Evolutionary conservation across 805 yeast genomes (phyloP), one percentile per base, ranked within the genome.

Genomic region (Kuraishia ogatae): DNA sequence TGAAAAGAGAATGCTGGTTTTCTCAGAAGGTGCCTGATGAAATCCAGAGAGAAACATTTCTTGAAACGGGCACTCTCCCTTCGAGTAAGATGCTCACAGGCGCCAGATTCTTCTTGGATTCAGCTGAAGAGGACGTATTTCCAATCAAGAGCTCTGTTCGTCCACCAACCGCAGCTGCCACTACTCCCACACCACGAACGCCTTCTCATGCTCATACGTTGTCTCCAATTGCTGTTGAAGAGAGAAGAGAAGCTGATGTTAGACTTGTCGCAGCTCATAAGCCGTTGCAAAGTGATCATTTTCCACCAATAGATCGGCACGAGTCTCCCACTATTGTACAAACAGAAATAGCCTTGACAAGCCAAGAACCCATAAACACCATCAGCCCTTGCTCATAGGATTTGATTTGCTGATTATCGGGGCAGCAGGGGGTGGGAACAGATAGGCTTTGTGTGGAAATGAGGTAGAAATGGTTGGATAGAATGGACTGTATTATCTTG

Each of bases 281-380:
- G 29, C 10, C 10, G 29, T 5, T 10, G 5, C 29, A 26, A 26
- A 10, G 8, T 26, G 29, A 5, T 26, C 29, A 10, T 26, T 10
- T 6, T 6, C 29, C 29, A 26, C 29, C 10, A 6, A 26, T 26
- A 26, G 29, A 26, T 6, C 43, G 43, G 4, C 43, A 35, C 43
- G 4, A 43, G 39, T 54, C n/a, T 54, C 53, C 59, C 10, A 58
- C 58, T 48, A 35, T 60, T 47, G 61, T 60, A 35, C 28, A 59
- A 3, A 55, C 59, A 20, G 58, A 60, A 5, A 54, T 58, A 35
- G 52, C 59, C 26, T 54, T 57, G 19, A 58, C 54, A 1, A 57
- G 51, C 21, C 50, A 50, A 23, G 49, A 51, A 23, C 54, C 56
- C 17, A 56, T 43, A 1, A 48, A 50, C 15, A 20, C 20, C 19